Evolutionary conservation across 768 basidiomycete genomes (phyloP), one percentile per base, ranked within the genome.

Genomic region (Sarcodon sp.): DNA sequence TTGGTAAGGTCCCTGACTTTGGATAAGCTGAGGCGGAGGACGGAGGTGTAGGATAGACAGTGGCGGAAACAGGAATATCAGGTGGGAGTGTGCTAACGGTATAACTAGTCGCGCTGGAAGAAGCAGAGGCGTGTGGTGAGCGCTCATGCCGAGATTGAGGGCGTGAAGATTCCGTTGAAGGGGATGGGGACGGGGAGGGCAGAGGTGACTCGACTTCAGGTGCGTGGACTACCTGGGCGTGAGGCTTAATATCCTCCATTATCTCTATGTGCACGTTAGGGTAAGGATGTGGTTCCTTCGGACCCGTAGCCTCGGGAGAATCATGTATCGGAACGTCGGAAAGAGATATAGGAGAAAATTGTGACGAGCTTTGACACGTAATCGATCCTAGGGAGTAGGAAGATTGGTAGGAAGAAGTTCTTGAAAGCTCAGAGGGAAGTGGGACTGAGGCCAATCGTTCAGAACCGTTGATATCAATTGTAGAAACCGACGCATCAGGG

Each of bases 401-500:
- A 6, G 57, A 56, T 38, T 57, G 56, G 34, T 55, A 45, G 10
- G 47, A 53, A 0, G 57, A 54, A n/a, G 53, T 38, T 32, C 50
- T 46, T 2, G 60, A 55, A 31, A 50, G 45, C 12, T 48, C 7
- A 55, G 56, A 44, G 61, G 54, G 50, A 66, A 54, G 47, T 56
- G 33, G 15, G 36, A 36, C 0, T 54, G 48, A 21, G 44, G 46
- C 46, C 58, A 47, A 21, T 46, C 41, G 44, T 47, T 50, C 59
- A 52, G 59, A 58, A 5, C 62, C 66, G 45, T 77, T 69, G 38
- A 83, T 73, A 56, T 75, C 69, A 36, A 81, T 65, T 0, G 79
- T 81, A 11, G 79, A 80, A 46, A 79, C 70, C 8, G 79, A 79
- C 7, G 66, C 67, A 57, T 76, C 66, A n/a, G 55, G 51, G 43